A percentile compares a stretch with the other conserved stretches of the same genome.
Conservation (phyloP, 2,329 filamentous ascomycete species). For the Dryadomyces quercus-mongolicae region DNA sequence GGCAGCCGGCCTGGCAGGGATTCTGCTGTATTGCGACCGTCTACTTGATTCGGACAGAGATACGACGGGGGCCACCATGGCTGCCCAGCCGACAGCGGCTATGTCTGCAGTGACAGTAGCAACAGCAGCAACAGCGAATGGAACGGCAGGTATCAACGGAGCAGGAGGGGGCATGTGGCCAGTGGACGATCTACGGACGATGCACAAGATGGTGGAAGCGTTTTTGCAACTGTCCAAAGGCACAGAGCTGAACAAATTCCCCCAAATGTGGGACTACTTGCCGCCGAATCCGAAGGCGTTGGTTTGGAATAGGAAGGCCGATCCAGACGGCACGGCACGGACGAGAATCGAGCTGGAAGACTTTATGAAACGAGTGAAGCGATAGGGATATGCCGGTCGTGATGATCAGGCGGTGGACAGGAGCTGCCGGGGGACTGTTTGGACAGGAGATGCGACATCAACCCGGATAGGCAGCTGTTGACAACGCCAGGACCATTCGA, state of each 20-base stretch:
- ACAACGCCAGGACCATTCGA: too few species aligned
- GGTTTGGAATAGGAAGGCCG: not conserved
- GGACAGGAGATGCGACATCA: too few species aligned
- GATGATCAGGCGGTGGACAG: not conserved
- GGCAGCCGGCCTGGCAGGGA: constrained; percentile 4
- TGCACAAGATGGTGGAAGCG: not conserved
- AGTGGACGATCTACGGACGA: constrained; percentile 7
- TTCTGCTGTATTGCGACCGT: constrained; percentile 4
- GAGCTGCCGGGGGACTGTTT: too few species aligned
- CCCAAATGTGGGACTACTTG: not conserved
- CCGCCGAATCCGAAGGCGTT: not conserved
- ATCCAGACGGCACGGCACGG: not conserved
- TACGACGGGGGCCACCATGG: not conserved
- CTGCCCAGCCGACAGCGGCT: too few species aligned
- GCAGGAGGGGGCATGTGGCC: not conserved
- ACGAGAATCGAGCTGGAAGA: not conserved
- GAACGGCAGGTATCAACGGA: too few species aligned
- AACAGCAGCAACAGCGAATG: too few species aligned
- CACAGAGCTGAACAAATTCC: not conserved
- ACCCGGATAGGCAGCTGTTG: too few species aligned
- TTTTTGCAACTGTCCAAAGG: constrained; percentile 1
- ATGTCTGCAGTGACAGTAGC: too few species aligned
- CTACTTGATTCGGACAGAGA: constrained; percentile 1
- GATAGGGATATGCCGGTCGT: not conserved
- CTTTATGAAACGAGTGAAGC: constrained; percentile 1